These are phyloP conservation scores for Boechera stricta DNA, from an alignment of 345 rosid species.

Conservation along the genomic window DNA sequence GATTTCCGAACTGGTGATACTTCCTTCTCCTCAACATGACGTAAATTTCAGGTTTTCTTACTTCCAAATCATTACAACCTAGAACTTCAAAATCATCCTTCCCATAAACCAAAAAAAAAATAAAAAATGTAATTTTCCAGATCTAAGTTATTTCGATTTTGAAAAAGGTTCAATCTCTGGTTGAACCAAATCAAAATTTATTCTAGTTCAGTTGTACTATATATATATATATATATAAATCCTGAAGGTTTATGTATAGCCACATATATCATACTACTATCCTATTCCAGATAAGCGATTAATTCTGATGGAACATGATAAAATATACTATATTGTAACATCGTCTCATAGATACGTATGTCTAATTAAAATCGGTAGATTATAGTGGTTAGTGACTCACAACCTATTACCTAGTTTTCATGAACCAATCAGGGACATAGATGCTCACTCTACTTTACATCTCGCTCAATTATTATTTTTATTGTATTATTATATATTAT, in stretches of 20 bases:
- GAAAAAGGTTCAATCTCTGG: slow-evolving; percentile 8
- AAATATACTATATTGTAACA: slow-evolving; percentile 1
- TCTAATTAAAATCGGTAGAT: background rate
- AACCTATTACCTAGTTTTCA: slow-evolving; percentile 45
- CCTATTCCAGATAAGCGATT: background rate
- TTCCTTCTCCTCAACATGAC: slow-evolving; percentile 22
- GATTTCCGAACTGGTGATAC: background rate
- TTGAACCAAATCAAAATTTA: slow-evolving; percentile 6
- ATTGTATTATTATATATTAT: slow-evolving; percentile 29
- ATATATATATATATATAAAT: background rate
- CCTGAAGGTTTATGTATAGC: background rate
- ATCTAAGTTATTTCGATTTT: background rate
- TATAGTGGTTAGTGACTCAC: slow-evolving; percentile 47
- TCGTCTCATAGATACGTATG: background rate
- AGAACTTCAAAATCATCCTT: slow-evolving; percentile 5
- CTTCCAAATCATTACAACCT: slow-evolving; percentile 38
- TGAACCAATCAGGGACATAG: slow-evolving; percentile 40
- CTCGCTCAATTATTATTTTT: slow-evolving; percentile 26
- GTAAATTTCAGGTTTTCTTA: slow-evolving; percentile 25
- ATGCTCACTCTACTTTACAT: slow-evolving; percentile 38
- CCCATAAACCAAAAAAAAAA: background rate
- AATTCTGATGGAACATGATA: slow-evolving; percentile 6
- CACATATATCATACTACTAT: background rate
- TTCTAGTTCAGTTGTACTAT: background rate
- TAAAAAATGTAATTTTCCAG: background rate